Evolutionary conservation across 225 moss, liverwort and hornwort genomes (phyloP), one percentile per base, ranked within the genome.

Genomic region (Rhytidiadelphus loreus): DNA sequence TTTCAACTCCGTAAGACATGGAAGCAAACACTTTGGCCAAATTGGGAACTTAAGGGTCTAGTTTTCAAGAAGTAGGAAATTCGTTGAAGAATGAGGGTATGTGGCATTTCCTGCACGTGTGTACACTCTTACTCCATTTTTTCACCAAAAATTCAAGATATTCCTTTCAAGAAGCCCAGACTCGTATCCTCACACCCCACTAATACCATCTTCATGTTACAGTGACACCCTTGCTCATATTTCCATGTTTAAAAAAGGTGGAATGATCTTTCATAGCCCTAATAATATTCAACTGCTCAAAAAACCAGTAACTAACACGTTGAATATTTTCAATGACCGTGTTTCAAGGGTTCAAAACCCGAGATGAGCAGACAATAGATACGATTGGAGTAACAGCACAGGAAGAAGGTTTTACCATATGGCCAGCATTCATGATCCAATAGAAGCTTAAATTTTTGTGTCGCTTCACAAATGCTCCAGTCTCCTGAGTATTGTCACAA

Each of bases 401-500:
- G 63, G 58, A 77, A 61, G n/a, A 28, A 82, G 13, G 22, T 28
- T 69, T 85, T 92, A 98, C 98, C 98, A 97, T 98, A 68, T 97
- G 98, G 29, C 98, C 98, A 50, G 98, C 98, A 91, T 96, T 96
- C 93, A 98, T 90, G 64, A 98, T 96, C 98, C 98, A 98, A 90
- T 93, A 98, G 90, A 97, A 98, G 61, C 92, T 92, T 86, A 98
- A 87, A 70, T 97, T 97, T 71, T 93, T 92, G 91, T 96, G 85
- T 72, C 85, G 88, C 89, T 98, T 96, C 56, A 95, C 91, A 90
- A 98, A 98, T 73, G 96, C 97, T 77, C 92, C 90, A 43, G 97
- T 95, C 80, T 91, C 86, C 35, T 75, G 88, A 39, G 82, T 86
- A 58, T 90, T 86, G 73, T 86, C 89, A 89, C 97, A 97, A 71